Base-by-base conservation (phyloP, 371 early-diverging fungal species). In the Conidiobolus coronatus region DNA sequence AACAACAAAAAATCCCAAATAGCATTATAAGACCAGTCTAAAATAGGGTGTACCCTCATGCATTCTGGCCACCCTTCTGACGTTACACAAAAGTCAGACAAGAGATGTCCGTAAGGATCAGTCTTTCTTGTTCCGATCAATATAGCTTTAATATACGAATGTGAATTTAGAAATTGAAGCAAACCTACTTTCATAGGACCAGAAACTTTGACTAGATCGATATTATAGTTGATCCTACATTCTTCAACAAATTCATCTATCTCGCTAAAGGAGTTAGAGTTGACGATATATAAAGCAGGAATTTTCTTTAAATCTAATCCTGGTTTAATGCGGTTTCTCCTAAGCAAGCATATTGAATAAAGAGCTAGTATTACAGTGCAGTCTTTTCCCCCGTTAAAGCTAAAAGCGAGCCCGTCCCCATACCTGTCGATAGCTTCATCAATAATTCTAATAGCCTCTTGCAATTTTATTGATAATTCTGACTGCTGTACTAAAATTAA, bases 381-480 rank as follows among this genome's bases (percentile, higher is more conserved):
- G 59, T 95, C 96, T 59, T 95, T 95, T 19, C 96, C 96, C 13
- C 96, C 96, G 57, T 95, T 95, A 56, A 90, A 95, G 47, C 83
- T 80, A 23, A 95, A 56, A 1, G 83, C 68, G 6, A 81, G 50
- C 1, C 66, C 67, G 5, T 71, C 29, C 29, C 29, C 29, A 9
- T 29, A 29, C 29, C 29, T 29, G 9, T 29, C 29, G 29, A 29
- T 29, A 29, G 29, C 29, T 9, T 29, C 29, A 29, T 29, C 29
- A 29, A 29, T 29, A 29, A 29, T 29, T 29, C 29, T 29, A 9
- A 29, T 29, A 9, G 29, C 29, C 9, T 29, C 29, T 9, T 29
- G 3, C 5, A 29, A 9, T 5, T 29, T 3, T 29, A 3, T 3
- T 29, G 29, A 29, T 9, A 29, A 9, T 5, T 29, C 29, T 3